Percentiles rank a stretch among this genome's conserved stretches.
Evolutionary conservation across 2,329 filamentous ascomycete species (phyloP).

Genomic region (Xylaria polymorpha): DNA sequence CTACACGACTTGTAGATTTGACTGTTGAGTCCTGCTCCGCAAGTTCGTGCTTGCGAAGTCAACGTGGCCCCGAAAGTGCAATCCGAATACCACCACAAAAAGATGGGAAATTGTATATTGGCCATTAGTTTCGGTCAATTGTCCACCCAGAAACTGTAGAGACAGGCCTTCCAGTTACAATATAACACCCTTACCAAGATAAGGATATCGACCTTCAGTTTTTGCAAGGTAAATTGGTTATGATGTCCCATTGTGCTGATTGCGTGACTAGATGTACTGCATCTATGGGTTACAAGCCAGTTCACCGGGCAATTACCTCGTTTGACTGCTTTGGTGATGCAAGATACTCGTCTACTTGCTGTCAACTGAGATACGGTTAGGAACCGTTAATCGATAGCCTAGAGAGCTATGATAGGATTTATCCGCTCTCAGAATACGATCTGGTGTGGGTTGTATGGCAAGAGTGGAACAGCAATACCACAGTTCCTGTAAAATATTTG

Average conservation of each 20-base stretch:
- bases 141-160: background rate
- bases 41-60: background rate
- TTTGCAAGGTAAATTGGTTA: background rate
- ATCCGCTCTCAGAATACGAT: background rate
- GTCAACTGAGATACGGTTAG: background rate
- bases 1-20: background rate
- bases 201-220: background rate
- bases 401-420: background rate
- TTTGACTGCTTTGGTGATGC: background rate
- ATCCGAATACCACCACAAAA: background rate
- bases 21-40: background rate
- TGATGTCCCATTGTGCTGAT: background rate
- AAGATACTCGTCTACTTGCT: background rate
- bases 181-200: background rate
- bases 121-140: background rate
- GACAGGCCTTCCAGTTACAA: background rate
- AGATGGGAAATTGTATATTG: background rate
- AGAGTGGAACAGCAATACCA: constrained; percentile 4
- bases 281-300: background rate
- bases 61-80: background rate
- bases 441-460: constrained; percentile 3
- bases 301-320: background rate
- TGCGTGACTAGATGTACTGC: constrained; percentile 1
- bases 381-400: background rate
- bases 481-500: background rate